Evolutionary conservation across 768 basidiomycete species (phyloP).

Genomic region (Lactifluus volemus): DNA sequence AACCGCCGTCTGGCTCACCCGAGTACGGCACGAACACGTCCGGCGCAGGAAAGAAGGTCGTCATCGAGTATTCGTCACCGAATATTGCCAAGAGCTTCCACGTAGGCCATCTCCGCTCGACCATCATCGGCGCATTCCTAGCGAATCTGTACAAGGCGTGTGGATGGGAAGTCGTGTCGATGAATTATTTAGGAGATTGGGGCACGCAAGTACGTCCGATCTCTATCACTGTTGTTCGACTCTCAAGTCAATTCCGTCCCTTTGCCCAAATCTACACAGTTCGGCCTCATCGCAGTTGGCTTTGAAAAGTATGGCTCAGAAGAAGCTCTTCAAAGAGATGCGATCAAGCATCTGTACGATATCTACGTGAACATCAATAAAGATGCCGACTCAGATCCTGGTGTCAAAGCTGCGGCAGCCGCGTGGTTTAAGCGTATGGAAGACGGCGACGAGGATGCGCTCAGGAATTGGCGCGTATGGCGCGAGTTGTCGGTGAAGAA

Average conservation of each 20-base stretch:
- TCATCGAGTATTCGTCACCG: conserved; percentile 92
- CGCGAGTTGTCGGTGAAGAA: conserved; percentile 84
- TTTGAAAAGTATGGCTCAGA: conserved; percentile 88
- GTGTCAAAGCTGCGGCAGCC: conserved; percentile 69
- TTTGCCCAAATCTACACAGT: conserved; percentile 32
- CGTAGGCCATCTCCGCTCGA: conserved; percentile 91
- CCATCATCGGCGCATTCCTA: conserved; percentile 97
- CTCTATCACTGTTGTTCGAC: not conserved
- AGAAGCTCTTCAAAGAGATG: conserved; percentile 73
- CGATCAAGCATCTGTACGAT: conserved; percentile 91
- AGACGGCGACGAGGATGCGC: conserved; percentile 77
- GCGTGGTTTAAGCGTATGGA: conserved; percentile 94
- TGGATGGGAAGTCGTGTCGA: conserved; percentile 84
- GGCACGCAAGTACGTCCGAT: conserved; percentile 73
- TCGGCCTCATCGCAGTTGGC: conserved; percentile 83
- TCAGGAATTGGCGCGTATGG: conserved; percentile 89
- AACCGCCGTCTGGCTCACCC: conserved; percentile 46
- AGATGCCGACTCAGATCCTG: conserved; percentile 64
- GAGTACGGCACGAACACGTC: conserved; percentile 76
- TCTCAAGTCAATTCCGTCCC: not conserved
- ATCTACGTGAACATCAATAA: conserved; percentile 93
- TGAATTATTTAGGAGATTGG: conserved; percentile 99
- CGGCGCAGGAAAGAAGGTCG: conserved; percentile 72
- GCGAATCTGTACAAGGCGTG: conserved; percentile 84
- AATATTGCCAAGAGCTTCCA: conserved; percentile 99